Conservation (phyloP, 23 red algal genomes). For the Gracilaria gracilis region DNA sequence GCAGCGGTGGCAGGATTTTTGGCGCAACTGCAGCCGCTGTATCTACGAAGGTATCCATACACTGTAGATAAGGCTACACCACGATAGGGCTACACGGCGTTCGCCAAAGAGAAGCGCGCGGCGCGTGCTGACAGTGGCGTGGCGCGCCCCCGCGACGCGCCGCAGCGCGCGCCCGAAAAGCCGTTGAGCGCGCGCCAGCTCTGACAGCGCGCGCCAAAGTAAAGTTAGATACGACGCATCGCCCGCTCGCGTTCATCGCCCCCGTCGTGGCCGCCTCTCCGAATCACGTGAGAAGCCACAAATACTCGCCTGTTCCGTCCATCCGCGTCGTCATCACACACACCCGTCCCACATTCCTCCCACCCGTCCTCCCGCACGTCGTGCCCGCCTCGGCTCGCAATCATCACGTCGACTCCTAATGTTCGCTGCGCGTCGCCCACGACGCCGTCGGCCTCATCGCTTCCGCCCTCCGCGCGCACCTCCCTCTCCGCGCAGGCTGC, state of each 20-base stretch:
- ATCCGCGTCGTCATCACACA: background rate
- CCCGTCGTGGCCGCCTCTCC: background rate
- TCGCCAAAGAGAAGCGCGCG: too few species aligned
- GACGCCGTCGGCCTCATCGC: constrained; percentile 14
- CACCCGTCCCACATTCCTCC: background rate
- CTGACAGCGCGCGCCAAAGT: background rate
- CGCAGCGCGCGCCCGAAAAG: background rate
- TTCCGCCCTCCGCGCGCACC: background rate
- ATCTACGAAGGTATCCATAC: too few species aligned
- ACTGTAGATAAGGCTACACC: too few species aligned
- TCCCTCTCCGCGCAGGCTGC: constrained; percentile 6
- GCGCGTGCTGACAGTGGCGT: too few species aligned
- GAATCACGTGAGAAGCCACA: constrained; percentile 35
- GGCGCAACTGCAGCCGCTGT: too few species aligned
- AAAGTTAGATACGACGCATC: background rate
- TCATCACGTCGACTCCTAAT: constrained; percentile 31
- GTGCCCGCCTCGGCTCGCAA: background rate
- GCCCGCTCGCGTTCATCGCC: background rate
- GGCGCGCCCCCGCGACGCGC: too few species aligned
- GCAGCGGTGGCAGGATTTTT: too few species aligned
- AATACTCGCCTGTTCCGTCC: background rate
- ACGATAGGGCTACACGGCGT: too few species aligned
- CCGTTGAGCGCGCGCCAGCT: constrained; percentile 4
- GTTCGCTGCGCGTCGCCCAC: background rate
- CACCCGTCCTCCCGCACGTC: background rate